Base-by-base conservation (phyloP, 2,329 filamentous ascomycete genomes). In the Colletotrichum lindemuthianum region DNA sequence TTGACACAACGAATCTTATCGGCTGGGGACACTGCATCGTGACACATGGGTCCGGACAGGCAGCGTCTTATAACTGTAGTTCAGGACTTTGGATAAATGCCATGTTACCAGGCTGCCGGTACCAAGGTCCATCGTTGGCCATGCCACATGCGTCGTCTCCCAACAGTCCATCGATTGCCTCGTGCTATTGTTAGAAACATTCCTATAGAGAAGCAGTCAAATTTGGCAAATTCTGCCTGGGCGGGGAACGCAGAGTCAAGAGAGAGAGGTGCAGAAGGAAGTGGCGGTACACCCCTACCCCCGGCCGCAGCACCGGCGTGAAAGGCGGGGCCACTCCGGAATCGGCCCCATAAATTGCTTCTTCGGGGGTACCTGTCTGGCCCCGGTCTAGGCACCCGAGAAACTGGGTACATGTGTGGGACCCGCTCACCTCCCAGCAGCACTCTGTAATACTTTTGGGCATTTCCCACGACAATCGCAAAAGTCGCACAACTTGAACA, bases 171-270 rank as follows among this genome's bases (percentile, higher is more conserved):
- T 40, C 24, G 41, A 16, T 15, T 7, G 24, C 6, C 9, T 8
- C 11, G 8, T 44, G 24, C 54, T 58, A 58, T 58, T 58, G 54
- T 58, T 58, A 58, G 54, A 48, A 58, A 58, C 54, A 50, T 3
- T 8, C 13, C n/a, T n/a, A 32, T 24, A 12, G 15, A 24, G 44
- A 11, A 47, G 10, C 15, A 9, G 16, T 33, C 16, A 12, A 11
- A 13, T 16, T 9, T 13, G 11, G 33, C 12, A 34, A 12, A 10
- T 16, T 24, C 34, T 34, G 44, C 45, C n/a, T 6, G 13, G 32
- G 54, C 33, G 44, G 54, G 54, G 37, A 33, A 37, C n/a, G 33
- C 11, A 50, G 15, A 51, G 32, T 10, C 48, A 51, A 8, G 15
- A 41, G 44, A 36, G 7, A n/a, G n/a, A 24, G 24, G 24, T 24